These are phyloP conservation scores for Helotiales sp. DNA, from an alignment of 2,329 filamentous ascomycete genomes.

Conservation along the genomic window DNA sequence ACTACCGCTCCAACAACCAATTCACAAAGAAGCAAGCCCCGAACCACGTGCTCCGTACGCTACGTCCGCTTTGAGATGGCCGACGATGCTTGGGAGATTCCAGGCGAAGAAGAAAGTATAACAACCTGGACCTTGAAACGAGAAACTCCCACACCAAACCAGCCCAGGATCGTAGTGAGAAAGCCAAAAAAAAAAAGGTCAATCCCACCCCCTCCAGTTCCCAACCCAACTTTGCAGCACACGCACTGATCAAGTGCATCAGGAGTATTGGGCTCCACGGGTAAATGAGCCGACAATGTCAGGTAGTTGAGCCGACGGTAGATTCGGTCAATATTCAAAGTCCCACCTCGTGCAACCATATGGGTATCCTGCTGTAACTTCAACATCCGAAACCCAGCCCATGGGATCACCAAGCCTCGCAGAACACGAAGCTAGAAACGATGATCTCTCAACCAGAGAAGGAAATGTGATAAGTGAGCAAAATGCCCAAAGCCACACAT, in stretches of 20 bases:
- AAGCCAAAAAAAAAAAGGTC: background rate
- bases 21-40: background rate
- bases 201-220: background rate
- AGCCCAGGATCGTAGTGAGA: too few relatives aligned
- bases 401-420: background rate
- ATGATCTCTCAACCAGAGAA: background rate
- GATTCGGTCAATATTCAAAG: too few relatives aligned
- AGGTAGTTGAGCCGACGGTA: too few relatives aligned
- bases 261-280: too few relatives aligned
- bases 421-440: background rate
- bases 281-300: too few relatives aligned
- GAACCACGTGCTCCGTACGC: background rate
- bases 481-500: background rate
- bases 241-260: too few relatives aligned
- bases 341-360: too few relatives aligned
- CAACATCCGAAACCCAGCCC: background rate
- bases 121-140: background rate
- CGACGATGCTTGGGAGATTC: background rate
- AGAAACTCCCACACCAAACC: background rate
- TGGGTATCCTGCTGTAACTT: too few relatives aligned
- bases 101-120: background rate
- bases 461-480: background rate
- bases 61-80: background rate
- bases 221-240: too few relatives aligned
- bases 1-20: conserved; percentile 3